phyloP scores from a whole-genome alignment of 495 filamentous ascomycete genomes.

The Hyaloscypha variabilis region DNA sequence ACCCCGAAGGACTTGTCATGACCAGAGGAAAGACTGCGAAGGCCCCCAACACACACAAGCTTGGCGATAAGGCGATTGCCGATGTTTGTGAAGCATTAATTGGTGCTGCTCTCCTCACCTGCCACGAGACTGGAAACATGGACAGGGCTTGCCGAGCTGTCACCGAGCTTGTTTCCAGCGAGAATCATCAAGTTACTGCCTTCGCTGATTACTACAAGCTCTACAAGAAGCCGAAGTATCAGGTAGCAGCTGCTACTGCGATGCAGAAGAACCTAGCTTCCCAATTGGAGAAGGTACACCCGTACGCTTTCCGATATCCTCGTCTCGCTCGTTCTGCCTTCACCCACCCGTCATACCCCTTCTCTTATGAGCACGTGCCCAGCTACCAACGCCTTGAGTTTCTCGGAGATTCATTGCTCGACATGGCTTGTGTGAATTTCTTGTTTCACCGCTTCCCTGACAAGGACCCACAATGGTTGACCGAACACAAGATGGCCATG shows the following conservation, averaged over 20 bases:
- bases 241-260: slow-evolving; percentile 57
- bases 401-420: slow-evolving; percentile 85
- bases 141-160: slow-evolving; percentile 86
- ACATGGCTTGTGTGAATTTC: slow-evolving; percentile 83
- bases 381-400: slow-evolving; percentile 94
- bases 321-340: slow-evolving; percentile 82
- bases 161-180: slow-evolving; percentile 68
- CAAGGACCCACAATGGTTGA: slow-evolving; percentile 94
- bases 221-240: slow-evolving; percentile 76
- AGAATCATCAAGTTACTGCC: slow-evolving; percentile 64
- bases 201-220: slow-evolving; percentile 73
- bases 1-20: slow-evolving; percentile 69
- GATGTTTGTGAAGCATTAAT: slow-evolving; percentile 97
- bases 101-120: slow-evolving; percentile 78
- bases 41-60: slow-evolving; percentile 54
- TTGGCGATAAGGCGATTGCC: slow-evolving; percentile 92
- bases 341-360: slow-evolving; percentile 81
- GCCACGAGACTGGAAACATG: slow-evolving; percentile 58
- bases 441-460: slow-evolving; percentile 76
- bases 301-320: slow-evolving; percentile 82
- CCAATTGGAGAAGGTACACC: slow-evolving; percentile 65
- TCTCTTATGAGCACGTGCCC: slow-evolving; percentile 74
- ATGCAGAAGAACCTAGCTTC: slow-evolving; percentile 67
- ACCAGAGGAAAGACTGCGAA: slow-evolving; percentile 52
- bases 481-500: slow-evolving; percentile 99